A percentile compares a stretch with the other conserved stretches of the same genome.
phyloP scores from a whole-genome alignment of 2,329 filamentous ascomycete genomes.

The Xylaria sp. region DNA sequence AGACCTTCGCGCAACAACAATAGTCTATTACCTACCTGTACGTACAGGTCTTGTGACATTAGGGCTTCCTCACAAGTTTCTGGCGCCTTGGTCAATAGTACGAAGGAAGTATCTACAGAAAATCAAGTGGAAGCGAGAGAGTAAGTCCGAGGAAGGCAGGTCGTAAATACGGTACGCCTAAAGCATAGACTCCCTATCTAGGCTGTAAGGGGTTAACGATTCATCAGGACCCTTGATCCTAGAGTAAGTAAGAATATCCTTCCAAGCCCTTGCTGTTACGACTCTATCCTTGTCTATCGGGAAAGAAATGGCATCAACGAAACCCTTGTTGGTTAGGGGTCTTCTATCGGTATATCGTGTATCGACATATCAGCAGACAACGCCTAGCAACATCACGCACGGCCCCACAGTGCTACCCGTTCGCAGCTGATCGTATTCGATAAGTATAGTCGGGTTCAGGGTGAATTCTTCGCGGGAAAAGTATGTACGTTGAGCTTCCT shows the following conservation, averaged over 20 bases:
- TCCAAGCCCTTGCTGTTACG: constrained; percentile 12
- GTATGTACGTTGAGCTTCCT: constrained; percentile 35
- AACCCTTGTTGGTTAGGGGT: constrained; percentile 38
- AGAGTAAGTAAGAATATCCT: no score
- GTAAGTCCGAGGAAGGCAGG: no score
- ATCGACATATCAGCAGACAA: constrained; percentile 36
- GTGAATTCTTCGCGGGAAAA: constrained; percentile 35
- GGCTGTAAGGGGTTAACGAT: no score
- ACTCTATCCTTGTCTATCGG: constrained; percentile 32
- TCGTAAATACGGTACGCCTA: background rate
- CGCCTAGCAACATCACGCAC: constrained; percentile 42
- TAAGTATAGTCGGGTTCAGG: constrained; percentile 60
- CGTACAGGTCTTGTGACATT: no score
- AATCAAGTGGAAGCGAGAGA: no score
- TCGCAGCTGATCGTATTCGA: constrained; percentile 44
- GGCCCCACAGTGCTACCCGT: constrained; percentile 6
- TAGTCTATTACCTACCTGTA: no score
- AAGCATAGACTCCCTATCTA: no score
- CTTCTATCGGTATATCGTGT: background rate
- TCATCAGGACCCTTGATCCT: background rate
- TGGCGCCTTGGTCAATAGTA: no score
- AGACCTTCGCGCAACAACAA: no score
- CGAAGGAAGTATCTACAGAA: no score
- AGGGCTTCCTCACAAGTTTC: no score
- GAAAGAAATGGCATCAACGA: constrained; percentile 30